A percentile compares a stretch with the other conserved stretches of the same genome.
Evolutionary conservation across 2,329 filamentous ascomycete species (phyloP).

Genomic region (Venturia asperata): DNA sequence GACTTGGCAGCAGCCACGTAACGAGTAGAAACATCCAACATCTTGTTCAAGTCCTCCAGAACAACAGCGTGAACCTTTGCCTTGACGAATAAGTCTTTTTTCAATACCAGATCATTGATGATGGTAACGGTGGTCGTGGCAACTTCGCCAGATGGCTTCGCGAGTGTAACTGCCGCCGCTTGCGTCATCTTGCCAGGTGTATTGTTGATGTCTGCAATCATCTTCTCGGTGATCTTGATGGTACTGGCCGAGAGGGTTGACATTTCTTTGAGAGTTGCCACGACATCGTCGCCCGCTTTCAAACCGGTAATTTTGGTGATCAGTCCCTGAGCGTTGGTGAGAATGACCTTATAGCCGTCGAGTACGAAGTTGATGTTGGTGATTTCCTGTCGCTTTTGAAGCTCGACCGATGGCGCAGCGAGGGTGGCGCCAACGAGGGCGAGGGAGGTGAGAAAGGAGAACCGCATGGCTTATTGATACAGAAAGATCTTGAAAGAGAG

Average conservation of each 20-base stretch:
- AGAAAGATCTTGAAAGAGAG: no score
- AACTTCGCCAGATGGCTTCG: not conserved
- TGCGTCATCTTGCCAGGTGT: not conserved
- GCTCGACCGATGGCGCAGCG: slow-evolving; percentile 4
- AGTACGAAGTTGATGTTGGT: not conserved
- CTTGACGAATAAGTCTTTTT: slow-evolving; percentile 7
- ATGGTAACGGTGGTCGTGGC: slow-evolving; percentile 1
- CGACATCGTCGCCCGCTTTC: slow-evolving; percentile 7
- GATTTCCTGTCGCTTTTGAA: slow-evolving; percentile 2
- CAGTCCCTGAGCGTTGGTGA: not conserved
- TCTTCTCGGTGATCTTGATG: slow-evolving; percentile 3
- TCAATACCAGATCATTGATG: not conserved
- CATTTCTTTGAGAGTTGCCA: not conserved
- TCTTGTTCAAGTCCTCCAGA: not conserved
- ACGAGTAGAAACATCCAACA: not conserved
- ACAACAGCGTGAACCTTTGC: not conserved
- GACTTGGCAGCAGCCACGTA: slow-evolving; percentile 6
- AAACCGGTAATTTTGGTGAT: not conserved
- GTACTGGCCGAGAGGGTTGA: not conserved
- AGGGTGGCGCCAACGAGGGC: not conserved
- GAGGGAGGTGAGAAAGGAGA: slow-evolving; percentile 12
- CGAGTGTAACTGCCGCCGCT: not conserved
- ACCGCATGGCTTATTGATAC: not conserved
- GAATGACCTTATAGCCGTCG: slow-evolving; percentile 8
- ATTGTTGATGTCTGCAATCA: slow-evolving; percentile 7